Percentiles rank a stretch among this genome's conserved stretches.
phyloP scores from a whole-genome alignment of 2,329 filamentous ascomycete genomes.

The Myrmaecium sp. region DNA sequence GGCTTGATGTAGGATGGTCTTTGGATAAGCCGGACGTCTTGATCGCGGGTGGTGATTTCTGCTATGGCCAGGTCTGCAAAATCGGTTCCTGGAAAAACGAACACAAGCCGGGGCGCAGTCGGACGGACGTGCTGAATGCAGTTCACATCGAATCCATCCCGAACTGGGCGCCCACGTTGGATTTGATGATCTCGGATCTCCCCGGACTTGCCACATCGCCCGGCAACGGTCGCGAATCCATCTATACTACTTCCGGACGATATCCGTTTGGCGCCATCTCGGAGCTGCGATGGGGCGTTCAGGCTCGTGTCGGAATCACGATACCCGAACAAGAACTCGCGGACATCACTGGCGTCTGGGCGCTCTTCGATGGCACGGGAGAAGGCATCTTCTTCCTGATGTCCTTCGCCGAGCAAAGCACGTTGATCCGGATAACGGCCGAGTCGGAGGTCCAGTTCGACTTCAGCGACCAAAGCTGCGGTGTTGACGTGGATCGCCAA shows the following conservation, averaged over 20 bases:
- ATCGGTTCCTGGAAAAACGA: slow-evolving; percentile 29
- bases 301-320: slow-evolving; percentile 17
- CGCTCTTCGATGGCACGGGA: slow-evolving; percentile 10
- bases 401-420: slow-evolving; percentile 16
- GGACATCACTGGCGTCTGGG: slow-evolving; percentile 21
- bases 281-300: slow-evolving; percentile 25
- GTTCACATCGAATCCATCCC: slow-evolving; percentile 43
- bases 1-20: slow-evolving; percentile 36
- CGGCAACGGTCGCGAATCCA: slow-evolving; percentile 10
- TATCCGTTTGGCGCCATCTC: slow-evolving; percentile 26
- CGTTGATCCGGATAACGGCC: slow-evolving; percentile 13
- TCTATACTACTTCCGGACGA: slow-evolving; percentile 26
- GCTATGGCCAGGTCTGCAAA: slow-evolving; percentile 60
- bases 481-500: slow-evolving; percentile 13
- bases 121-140: slow-evolving; percentile 22
- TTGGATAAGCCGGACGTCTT: slow-evolving; percentile 58
- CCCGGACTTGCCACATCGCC: slow-evolving; percentile 9
- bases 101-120: slow-evolving; percentile 35
- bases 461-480: slow-evolving; percentile 10
- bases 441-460: slow-evolving; percentile 2
- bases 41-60: slow-evolving; percentile 60
- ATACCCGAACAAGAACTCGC: slow-evolving; percentile 13
- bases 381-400: slow-evolving; percentile 20
- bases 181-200: slow-evolving; percentile 22
- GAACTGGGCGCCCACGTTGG: slow-evolving; percentile 39